Evolutionary conservation across 345 rosid species (phyloP), one percentile per base, ranked within the genome.

Genomic region (Eucalyptus pauciflora): DNA sequence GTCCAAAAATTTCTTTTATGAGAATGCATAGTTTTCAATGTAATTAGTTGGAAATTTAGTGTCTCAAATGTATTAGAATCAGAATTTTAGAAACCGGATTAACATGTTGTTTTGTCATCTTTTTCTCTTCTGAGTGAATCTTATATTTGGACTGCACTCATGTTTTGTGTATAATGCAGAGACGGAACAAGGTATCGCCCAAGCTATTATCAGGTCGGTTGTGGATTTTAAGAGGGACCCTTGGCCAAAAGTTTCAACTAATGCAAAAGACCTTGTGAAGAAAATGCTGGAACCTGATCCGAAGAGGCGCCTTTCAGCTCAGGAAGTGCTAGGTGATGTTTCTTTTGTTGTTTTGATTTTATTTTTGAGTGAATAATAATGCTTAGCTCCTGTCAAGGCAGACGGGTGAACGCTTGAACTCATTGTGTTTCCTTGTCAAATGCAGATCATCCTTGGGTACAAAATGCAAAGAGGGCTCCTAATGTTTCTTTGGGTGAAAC

Each of bases 131-230:
- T 69, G 22, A 58, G 45, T 33, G 85, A 54, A 33, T 50, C 83
- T 81, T 60, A 85, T 45, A n/a, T 16, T 27, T 24, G 48, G 48
- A 76, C 48, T 76, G 48, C 85, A 76, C 52, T 64, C 25, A 45
- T 33, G 18, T 50, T n/a, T 51, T 86, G 46, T 64, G 87, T 41
- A 20, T 54, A 85, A 27, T 92, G 90, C 96, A 98, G 99, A 98
- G 93, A 97, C 99, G 67, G 99, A 98, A 89, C 99, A 98, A 92
- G 99, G 99, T 91, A 98, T 98, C 54, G 99, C 99, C 48, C 97
- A 94, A 91, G 99, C 98, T 64, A 97, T 97, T 90, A 94, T 98
- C 92, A 94, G 97, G 88, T 96, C 99, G 46, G 89, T 86, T 43
- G 87, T 98, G 64, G 96, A 97, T 91, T 98, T 98, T 91, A 97